phyloP scores from a whole-genome alignment of 441 rosid species.

The Populus trichocarpa region DNA sequence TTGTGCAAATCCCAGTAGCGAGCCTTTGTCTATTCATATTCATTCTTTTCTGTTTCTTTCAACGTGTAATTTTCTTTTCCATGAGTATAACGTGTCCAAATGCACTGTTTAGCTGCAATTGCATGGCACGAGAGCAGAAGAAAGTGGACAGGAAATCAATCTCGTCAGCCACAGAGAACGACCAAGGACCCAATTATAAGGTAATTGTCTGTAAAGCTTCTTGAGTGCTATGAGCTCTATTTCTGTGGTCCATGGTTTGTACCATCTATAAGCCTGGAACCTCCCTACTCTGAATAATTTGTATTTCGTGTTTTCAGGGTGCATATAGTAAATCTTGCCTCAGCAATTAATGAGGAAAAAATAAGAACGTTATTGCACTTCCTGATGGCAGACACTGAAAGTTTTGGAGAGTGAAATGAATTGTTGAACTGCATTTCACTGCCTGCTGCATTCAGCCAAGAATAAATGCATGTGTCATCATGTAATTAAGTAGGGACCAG shows the following conservation, averaged over 20 bases:
- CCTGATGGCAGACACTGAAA: background rate
- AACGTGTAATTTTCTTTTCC: background rate
- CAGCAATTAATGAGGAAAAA: background rate
- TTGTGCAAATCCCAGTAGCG: background rate
- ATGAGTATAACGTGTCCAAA: conserved; percentile 17
- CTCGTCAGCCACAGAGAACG: conserved; percentile 35
- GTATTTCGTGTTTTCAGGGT: background rate
- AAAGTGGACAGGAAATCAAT: conserved; percentile 73
- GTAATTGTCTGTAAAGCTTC: conserved; percentile 23
- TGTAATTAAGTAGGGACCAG: background rate
- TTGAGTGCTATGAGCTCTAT: background rate
- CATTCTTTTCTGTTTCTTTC: background rate
- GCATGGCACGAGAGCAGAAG: conserved; percentile 75
- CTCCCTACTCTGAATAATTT: background rate
- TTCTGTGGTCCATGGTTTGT: background rate
- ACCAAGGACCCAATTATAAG: conserved; percentile 73
- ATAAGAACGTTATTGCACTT: background rate
- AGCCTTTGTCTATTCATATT: background rate
- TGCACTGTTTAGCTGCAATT: conserved; percentile 46
- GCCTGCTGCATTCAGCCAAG: background rate
- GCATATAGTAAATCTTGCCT: background rate
- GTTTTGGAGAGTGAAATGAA: background rate
- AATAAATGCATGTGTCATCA: background rate
- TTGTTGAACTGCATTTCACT: conserved; percentile 3
- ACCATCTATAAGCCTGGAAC: background rate